Percentiles rank a stretch among this genome's conserved stretches.
phyloP scores from a whole-genome alignment of 305 asterid genomes.

The Fraxinus angustifolia region DNA sequence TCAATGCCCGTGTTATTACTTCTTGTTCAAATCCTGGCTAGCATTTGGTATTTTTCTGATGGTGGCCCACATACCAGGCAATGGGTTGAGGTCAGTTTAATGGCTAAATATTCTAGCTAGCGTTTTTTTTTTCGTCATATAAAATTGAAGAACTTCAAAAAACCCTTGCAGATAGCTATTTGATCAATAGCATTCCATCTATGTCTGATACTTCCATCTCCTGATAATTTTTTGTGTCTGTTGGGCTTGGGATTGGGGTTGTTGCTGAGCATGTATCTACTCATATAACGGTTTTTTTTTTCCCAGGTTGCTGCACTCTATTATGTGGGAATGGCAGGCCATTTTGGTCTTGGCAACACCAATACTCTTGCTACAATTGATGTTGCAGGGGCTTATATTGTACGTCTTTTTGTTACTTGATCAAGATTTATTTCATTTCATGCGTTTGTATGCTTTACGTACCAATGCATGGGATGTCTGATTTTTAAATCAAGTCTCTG shows the following conservation, averaged over 20 bases:
- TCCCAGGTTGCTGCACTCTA: slow-evolving; percentile 75
- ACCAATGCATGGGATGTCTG: slow-evolving; percentile 22
- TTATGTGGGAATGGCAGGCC: slow-evolving; percentile 89
- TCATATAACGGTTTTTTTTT: neutral
- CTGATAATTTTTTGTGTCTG: neutral
- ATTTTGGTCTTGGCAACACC: slow-evolving; percentile 90
- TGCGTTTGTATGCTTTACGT: neutral
- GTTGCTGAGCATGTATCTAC: neutral
- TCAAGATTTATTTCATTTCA: slow-evolving; percentile 13
- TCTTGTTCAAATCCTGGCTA: slow-evolving; percentile 59
- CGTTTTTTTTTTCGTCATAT: neutral
- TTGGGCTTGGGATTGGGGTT: neutral
- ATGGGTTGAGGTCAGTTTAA: slow-evolving; percentile 76
- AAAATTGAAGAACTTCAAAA: slow-evolving; percentile 3
- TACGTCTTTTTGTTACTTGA: slow-evolving; percentile 24
- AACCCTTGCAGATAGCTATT: neutral
- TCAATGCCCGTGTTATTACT: slow-evolving; percentile 57
- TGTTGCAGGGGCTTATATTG: slow-evolving; percentile 93
- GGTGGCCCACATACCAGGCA: slow-evolving; percentile 39
- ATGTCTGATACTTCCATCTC: neutral
- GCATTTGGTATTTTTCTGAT: slow-evolving; percentile 37
- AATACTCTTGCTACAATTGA: slow-evolving; percentile 91
- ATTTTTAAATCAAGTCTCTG: slow-evolving; percentile 15
- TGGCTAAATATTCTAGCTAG: slow-evolving; percentile 8
- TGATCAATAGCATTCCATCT: neutral